Percentiles rank a stretch among this genome's conserved stretches.
Evolutionary conservation across 495 filamentous ascomycete species (phyloP).

Genomic region (Aspergillus cavernicola): DNA sequence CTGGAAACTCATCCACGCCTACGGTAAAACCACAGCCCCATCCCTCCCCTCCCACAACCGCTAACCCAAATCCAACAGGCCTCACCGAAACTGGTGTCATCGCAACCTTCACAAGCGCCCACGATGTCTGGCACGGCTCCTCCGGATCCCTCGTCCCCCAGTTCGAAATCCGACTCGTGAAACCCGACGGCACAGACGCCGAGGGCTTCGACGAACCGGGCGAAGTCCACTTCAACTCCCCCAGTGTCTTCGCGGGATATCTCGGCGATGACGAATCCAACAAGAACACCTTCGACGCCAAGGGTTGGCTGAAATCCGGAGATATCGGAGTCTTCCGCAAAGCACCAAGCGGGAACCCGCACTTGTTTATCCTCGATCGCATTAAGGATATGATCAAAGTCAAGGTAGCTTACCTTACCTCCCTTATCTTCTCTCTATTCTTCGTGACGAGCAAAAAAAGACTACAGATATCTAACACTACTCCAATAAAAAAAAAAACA

Average conservation of each 20-base stretch:
- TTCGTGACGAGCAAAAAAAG: too few relatives aligned
- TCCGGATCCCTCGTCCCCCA: conserved; percentile 5
- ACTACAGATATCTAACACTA: too few relatives aligned
- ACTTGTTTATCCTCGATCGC: conserved; percentile 72
- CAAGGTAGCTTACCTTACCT: conserved; percentile 37
- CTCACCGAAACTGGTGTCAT: conserved; percentile 14
- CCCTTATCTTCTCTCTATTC: not conserved
- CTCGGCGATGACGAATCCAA: conserved; percentile 10
- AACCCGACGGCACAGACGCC: conserved; percentile 4
- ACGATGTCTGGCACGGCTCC: conserved; percentile 12
- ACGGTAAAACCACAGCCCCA: conserved; percentile 3
- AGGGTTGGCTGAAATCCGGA: conserved; percentile 50
- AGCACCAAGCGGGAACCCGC: conserved; percentile 44
- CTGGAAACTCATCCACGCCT: conserved; percentile 9
- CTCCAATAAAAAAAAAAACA: too few relatives aligned
- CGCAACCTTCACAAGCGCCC: not conserved
- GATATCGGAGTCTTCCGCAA: conserved; percentile 51
- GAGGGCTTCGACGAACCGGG: conserved; percentile 11
- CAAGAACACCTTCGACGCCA: conserved; percentile 19
- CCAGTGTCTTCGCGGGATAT: conserved; percentile 6
- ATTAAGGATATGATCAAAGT: conserved; percentile 83
- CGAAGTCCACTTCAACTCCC: conserved; percentile 9
- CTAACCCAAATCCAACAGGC: not conserved
- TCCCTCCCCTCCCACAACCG: not conserved
- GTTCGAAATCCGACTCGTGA: conserved; percentile 6